These are phyloP conservation scores for Funneliformis geosporum DNA, from an alignment of 192 early-diverging fungal genomes.

Conservation along the genomic window DNA sequence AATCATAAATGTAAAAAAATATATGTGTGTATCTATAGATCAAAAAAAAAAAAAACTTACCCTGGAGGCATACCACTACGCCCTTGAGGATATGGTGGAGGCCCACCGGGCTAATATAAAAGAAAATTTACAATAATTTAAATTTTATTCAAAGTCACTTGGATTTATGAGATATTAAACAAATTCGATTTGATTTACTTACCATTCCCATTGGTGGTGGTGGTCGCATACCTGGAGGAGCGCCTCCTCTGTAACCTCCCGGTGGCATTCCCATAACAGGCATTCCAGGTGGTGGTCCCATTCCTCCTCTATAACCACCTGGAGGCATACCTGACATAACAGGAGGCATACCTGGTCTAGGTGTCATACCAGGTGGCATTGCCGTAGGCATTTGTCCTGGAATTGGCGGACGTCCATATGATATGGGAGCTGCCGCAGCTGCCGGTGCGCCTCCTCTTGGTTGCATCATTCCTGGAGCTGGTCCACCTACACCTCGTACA, in stretches of 20 bases:
- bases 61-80: constrained; percentile 13
- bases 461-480: constrained; percentile 86
- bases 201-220: constrained; percentile 41
- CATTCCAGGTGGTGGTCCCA: constrained; percentile 63
- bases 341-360: constrained; percentile 31
- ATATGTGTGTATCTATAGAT: no score
- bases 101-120: constrained; percentile 29
- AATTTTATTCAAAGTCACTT: not conserved
- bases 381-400: constrained; percentile 59
- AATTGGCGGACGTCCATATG: constrained; percentile 70
- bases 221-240: constrained; percentile 69
- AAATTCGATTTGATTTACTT: not conserved
- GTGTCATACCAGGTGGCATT: constrained; percentile 50
- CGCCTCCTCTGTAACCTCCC: constrained; percentile 48
- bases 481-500: constrained; percentile 95
- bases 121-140: not conserved
- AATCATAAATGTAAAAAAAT: not conserved
- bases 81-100: constrained; percentile 15
- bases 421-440: constrained; percentile 69
- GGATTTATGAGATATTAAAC: no score
- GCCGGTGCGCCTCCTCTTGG: constrained; percentile 68
- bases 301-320: constrained; percentile 53
- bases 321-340: constrained; percentile 38
- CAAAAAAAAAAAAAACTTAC: not conserved
- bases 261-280: constrained; percentile 53